phyloP scores from a whole-genome alignment of 805 yeast species.

The Nakazawaea ambrosiae region DNA sequence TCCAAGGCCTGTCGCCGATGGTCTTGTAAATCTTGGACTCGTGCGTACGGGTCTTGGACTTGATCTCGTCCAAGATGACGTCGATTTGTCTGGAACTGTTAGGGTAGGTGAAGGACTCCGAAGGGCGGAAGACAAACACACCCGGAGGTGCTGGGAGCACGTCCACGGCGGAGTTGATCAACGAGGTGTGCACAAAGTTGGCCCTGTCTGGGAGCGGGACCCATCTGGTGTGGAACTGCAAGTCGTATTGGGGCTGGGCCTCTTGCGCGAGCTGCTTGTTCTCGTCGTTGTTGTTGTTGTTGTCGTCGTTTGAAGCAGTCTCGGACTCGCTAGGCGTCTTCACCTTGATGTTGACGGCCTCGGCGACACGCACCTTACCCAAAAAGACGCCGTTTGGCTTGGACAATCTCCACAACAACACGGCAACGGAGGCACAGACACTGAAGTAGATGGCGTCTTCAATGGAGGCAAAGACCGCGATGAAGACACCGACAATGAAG shows the following conservation, averaged over 20 bases:
- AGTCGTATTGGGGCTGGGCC: constrained; percentile 13
- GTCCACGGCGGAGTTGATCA: constrained; percentile 46
- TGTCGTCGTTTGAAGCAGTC: background rate
- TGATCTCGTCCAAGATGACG: constrained; percentile 58
- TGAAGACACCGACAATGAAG: constrained; percentile 63
- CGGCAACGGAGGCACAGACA: constrained; percentile 73
- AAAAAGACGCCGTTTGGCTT: constrained; percentile 78
- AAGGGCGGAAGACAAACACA: constrained; percentile 75
- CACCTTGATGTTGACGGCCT: constrained; percentile 57
- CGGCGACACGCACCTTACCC: constrained; percentile 70
- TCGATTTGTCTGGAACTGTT: constrained; percentile 74
- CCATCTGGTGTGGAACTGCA: constrained; percentile 57
- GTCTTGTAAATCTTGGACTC: constrained; percentile 29
- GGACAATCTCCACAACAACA: constrained; percentile 65
- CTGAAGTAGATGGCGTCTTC: constrained; percentile 92
- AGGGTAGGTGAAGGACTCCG: constrained; percentile 77
- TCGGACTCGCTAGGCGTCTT: constrained; percentile 13
- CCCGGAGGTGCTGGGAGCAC: constrained; percentile 86
- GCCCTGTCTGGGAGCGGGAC: constrained; percentile 47
- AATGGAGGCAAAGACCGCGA: constrained; percentile 72
- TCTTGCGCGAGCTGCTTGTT: background rate
- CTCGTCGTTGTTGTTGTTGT: background rate
- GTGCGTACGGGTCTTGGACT: constrained; percentile 55
- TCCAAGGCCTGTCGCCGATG: constrained; percentile 77
- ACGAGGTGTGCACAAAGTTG: constrained; percentile 23